Evolutionary conservation across 2,329 filamentous ascomycete species (phyloP), one percentile per base, ranked within the genome.

Genomic region (Colletotrichum eleusines): DNA sequence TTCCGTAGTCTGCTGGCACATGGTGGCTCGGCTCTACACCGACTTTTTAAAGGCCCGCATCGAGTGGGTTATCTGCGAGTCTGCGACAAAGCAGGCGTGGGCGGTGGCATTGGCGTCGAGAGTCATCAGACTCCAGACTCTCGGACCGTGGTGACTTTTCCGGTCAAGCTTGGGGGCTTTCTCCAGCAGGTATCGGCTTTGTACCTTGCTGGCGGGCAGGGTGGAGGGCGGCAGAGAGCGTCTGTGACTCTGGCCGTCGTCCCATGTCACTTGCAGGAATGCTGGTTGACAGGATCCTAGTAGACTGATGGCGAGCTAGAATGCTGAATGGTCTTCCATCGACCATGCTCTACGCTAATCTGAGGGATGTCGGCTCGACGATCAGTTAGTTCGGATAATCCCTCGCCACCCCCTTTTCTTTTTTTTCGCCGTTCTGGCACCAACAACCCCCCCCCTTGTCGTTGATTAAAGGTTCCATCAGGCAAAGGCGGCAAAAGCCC

Each of bases 21-120:
- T 57, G 51, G 66, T 61, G 69, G 59, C 61, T 68, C 67, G 50
- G 38, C 51, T 60, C 72, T 73, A 73, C 72, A 73, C 72, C 72
- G 72, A 73, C 72, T 73, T 73, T 68, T 69, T 67, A 55, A n/a
- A 71, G 72, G 66, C 72, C 72, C 72, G 72, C 72, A 73, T 65
- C 48, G 67, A 68, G 66, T 73, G 72, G 72, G 53, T 66, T 63
- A 55, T 59, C 58, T 71, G 69, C 53, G 59, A 71, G 69, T 63
- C 64, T 69, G 69, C 65, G 69, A 63, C 69, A 71, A 58, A 59
- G 59, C 40, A 59, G 65, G 64, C 58, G 58, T 59, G 59, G 58
- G 46, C 57, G 20, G 50, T 57, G 58, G 64, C 57, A 68, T 71
- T 71, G 65, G 64, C 59, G 59, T 63, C 31, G 28, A 58, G 44